A percentile compares a stretch with the other conserved stretches of the same genome.
These are phyloP conservation scores for Aphanomyces euteiches DNA, from an alignment of 352 stramenopile genomes.

Conservation along the genomic window DNA sequence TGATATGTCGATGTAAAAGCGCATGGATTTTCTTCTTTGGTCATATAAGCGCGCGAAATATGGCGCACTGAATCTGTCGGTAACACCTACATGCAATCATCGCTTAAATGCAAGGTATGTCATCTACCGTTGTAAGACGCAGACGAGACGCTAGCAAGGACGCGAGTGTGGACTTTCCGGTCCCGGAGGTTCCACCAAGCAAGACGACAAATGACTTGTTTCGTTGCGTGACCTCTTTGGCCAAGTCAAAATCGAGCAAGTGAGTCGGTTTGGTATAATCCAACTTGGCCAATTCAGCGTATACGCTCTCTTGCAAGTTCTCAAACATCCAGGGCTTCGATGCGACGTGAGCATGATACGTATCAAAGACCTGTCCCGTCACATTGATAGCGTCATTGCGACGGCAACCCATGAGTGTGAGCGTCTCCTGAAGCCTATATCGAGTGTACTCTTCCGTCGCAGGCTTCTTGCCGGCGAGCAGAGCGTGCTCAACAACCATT, in stretches of 20 bases:
- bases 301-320: conserved; percentile 74
- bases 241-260: conserved; percentile 76
- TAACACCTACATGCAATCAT: conserved; percentile 37
- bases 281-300: conserved; percentile 65
- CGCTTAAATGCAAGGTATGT: neutral
- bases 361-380: conserved; percentile 58
- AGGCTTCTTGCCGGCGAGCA: conserved; percentile 34
- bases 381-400: conserved; percentile 68
- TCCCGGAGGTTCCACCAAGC: conserved; percentile 81
- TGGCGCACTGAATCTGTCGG: conserved; percentile 84
- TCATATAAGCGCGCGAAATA: conserved; percentile 73
- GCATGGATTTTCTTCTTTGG: conserved; percentile 72
- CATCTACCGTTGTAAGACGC: conserved; percentile 60
- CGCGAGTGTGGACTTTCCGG: conserved; percentile 82
- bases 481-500: conserved; percentile 44
- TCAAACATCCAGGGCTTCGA: conserved; percentile 23
- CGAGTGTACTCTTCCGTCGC: conserved; percentile 66
- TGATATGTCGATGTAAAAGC: conserved; percentile 86
- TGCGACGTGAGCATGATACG: conserved; percentile 43
- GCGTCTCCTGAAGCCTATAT: conserved; percentile 79
- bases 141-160: conserved; percentile 68
- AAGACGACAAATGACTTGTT: conserved; percentile 83
- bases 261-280: conserved; percentile 85
- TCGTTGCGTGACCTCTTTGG: conserved; percentile 82
- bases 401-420: conserved; percentile 85